phyloP scores from a whole-genome alignment of 768 basidiomycete species.

The Dacryopinax primogenitus region DNA sequence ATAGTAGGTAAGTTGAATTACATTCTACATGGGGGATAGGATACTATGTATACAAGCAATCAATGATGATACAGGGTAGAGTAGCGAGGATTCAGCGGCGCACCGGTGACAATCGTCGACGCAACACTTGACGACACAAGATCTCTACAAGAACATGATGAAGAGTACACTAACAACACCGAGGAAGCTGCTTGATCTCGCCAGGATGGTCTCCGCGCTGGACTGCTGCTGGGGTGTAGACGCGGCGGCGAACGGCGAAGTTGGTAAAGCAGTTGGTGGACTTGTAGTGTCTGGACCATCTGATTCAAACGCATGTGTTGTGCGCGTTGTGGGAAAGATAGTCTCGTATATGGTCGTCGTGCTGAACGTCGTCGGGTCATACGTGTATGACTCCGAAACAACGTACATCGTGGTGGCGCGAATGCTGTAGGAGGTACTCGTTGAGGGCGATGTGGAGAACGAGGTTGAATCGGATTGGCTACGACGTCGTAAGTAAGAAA shows the following conservation, averaged over 20 bases:
- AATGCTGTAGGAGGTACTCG: neutral
- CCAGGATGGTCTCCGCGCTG: neutral
- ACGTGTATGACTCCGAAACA: neutral
- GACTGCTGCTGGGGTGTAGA: neutral
- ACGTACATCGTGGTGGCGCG: constrained; percentile 2
- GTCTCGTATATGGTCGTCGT: neutral
- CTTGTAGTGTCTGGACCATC: too few relatives aligned
- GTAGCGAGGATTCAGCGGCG: neutral
- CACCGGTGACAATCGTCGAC: neutral
- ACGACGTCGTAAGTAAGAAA: neutral
- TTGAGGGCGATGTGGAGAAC: neutral
- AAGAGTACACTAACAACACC: neutral
- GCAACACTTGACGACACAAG: neutral
- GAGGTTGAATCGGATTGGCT: neutral
- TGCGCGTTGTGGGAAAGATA: neutral
- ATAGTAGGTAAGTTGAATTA: too few relatives aligned
- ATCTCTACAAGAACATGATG: neutral
- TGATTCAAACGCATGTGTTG: neutral
- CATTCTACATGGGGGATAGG: too few relatives aligned
- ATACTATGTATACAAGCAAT: too few relatives aligned
- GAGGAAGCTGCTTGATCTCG: neutral
- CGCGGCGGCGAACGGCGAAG: neutral
- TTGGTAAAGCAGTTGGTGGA: too few relatives aligned
- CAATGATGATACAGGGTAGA: too few relatives aligned
- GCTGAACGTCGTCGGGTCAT: neutral